Evolutionary conservation across 2,329 filamentous ascomycete genomes (phyloP).

Genomic region (Botrytis hyacinthi): DNA sequence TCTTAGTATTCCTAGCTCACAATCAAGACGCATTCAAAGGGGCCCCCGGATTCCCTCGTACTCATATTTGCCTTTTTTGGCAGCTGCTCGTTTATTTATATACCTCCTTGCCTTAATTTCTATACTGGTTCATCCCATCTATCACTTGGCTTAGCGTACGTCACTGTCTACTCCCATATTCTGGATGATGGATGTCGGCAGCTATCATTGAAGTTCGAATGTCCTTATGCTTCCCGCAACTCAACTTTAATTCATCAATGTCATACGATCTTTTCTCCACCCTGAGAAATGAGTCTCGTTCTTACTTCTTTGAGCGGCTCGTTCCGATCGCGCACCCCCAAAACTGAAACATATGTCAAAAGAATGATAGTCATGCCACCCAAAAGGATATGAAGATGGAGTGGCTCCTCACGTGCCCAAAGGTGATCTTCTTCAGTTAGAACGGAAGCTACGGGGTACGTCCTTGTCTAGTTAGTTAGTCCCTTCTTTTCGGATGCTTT

Average conservation of each 20-base stretch:
- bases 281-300: not conserved
- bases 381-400: not conserved
- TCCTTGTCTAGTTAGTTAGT: not conserved
- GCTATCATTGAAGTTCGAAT: not conserved
- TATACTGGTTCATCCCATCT: not conserved
- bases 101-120: too few relatives aligned
- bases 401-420: not conserved
- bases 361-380: not conserved
- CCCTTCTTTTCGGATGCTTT: not conserved
- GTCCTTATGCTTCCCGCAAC: not conserved
- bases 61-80: not conserved
- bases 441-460: not conserved
- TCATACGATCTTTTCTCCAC: not conserved
- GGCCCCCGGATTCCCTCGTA: not conserved
- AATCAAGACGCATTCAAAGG: not conserved
- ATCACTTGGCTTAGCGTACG: not conserved
- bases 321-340: not conserved
- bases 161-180: not conserved
- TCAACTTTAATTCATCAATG: not conserved
- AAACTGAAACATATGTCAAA: not conserved
- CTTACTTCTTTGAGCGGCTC: not conserved
- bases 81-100: not conserved
- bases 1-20: not conserved
- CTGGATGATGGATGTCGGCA: not conserved
- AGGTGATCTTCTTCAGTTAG: not conserved